Evolutionary conservation across 805 yeast species (phyloP), one percentile per base, ranked within the genome.

Genomic region (Blastobotrys terrestris): DNA sequence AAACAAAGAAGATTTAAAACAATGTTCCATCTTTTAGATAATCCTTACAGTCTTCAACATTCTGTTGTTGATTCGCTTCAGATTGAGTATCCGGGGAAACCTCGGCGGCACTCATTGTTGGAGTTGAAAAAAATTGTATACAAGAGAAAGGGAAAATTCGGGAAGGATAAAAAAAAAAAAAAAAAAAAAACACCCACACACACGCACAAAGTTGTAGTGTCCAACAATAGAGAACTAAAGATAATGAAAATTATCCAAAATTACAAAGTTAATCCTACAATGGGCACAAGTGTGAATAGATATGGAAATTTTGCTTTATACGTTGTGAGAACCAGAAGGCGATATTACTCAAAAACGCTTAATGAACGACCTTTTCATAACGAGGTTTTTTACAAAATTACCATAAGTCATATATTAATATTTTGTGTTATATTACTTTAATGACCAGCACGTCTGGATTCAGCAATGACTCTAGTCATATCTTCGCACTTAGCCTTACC

Each of bases 401-500:
- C 20, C 20, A 15, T 7, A 41, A 41, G 19, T 15, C 19, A 18
- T 15, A 18, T 41, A 15, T 18, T 6, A 41, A 41, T 41, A 41
- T 8, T 16, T 15, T 26, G 5, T 41, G 19, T 41, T 41, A 41
- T 18, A 41, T 41, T 39, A 15, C 42, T 50, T 56, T 58, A 56
- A 51, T 58, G 60, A 48, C 59, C 60, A 54, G 58, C 59, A 51
- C 63, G 61, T 85, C 97, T 91, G 69, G 97, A 82, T 79, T 91
- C 96, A 75, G 96, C 87, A 77, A 92, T 92, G 83, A 92, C 82
- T 75, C 80, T 77, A 85, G 81, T 88, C 91, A 95, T 87, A 80
- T 91, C 97, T 81, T 94, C 99, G 75, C 94, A 95, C 91, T 94
- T 94, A 77, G 89, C 94, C 87, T 89, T 88, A 72, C 98, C 97